These are phyloP conservation scores for Diplodia corticola DNA, from an alignment of 2,329 filamentous ascomycete genomes.

Conservation along the genomic window DNA sequence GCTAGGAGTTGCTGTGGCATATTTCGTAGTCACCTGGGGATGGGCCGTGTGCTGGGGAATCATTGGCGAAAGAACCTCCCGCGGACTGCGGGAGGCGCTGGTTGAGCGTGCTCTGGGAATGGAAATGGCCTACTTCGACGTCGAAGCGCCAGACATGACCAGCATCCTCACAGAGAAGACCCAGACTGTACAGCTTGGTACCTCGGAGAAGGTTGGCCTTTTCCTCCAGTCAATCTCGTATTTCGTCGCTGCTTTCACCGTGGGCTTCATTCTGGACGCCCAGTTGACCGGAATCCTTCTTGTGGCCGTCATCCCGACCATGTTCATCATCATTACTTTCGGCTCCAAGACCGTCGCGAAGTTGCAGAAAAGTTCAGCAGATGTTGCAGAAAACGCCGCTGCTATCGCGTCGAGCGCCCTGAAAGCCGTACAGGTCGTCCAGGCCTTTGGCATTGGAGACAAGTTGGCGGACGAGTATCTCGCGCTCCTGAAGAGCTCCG, in stretches of 20 bases:
- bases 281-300: slow-evolving; percentile 46
- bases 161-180: slow-evolving; percentile 48
- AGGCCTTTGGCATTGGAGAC: slow-evolving; percentile 49
- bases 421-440: slow-evolving; percentile 49
- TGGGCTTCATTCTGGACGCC: slow-evolving; percentile 48
- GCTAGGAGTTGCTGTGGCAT: slow-evolving; percentile 48
- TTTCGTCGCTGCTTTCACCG: slow-evolving; percentile 47
- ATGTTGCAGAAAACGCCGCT: slow-evolving; percentile 45
- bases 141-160: slow-evolving; percentile 52
- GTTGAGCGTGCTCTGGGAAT: slow-evolving; percentile 52
- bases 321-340: slow-evolving; percentile 45
- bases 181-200: slow-evolving; percentile 48
- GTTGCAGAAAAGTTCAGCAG: slow-evolving; percentile 41
- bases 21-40: slow-evolving; percentile 52
- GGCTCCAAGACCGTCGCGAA: slow-evolving; percentile 46
- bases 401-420: slow-evolving; percentile 49
- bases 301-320: slow-evolving; percentile 50
- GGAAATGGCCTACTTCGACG: slow-evolving; percentile 55
- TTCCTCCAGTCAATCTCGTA: slow-evolving; percentile 50
- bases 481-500: slow-evolving; percentile 36
- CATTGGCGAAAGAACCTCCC: slow-evolving; percentile 51
- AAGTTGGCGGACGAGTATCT: slow-evolving; percentile 42
- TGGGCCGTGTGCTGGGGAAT: slow-evolving; percentile 54
- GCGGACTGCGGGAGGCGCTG: slow-evolving; percentile 49
- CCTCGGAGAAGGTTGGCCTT: slow-evolving; percentile 50